These are phyloP conservation scores for Lanmaoa rubissima DNA, from an alignment of 768 basidiomycete species.

Conservation along the genomic window DNA sequence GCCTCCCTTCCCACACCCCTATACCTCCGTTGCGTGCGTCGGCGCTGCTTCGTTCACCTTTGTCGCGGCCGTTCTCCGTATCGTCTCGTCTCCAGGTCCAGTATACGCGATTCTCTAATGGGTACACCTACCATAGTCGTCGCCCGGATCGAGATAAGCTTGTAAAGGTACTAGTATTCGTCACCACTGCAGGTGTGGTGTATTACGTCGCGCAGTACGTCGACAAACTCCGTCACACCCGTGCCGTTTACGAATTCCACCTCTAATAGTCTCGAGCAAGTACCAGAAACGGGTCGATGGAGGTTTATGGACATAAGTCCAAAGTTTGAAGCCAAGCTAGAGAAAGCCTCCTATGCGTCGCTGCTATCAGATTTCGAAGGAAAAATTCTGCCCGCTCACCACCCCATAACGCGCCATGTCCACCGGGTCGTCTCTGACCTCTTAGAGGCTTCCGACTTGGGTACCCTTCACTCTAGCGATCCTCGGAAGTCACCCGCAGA, in stretches of 20 bases:
- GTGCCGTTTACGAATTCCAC: not conserved
- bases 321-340: constrained; percentile 54
- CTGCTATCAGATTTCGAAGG: constrained; percentile 51
- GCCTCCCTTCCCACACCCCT: not conserved
- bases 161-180: constrained; percentile 15
- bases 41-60: not conserved
- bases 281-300: constrained; percentile 84
- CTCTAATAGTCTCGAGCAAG: constrained; percentile 66
- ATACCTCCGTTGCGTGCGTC: not conserved
- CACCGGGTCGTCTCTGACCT: constrained; percentile 65
- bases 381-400: constrained; percentile 60
- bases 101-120: constrained; percentile 29
- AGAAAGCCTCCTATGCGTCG: constrained; percentile 38
- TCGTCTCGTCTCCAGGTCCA: constrained; percentile 21
- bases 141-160: constrained; percentile 10
- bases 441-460: constrained; percentile 70
- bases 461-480: constrained; percentile 40
- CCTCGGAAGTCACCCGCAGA: constrained; percentile 1
- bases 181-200: constrained; percentile 21
- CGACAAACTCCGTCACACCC: not conserved
- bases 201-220: constrained; percentile 33
- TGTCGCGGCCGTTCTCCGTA: constrained; percentile 15
- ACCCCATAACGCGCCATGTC: constrained; percentile 68
- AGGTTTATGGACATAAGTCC: constrained; percentile 81
- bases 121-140: not conserved